Conservation (phyloP, 257 asterid species). For the Solanum sparsipilum region DNA sequence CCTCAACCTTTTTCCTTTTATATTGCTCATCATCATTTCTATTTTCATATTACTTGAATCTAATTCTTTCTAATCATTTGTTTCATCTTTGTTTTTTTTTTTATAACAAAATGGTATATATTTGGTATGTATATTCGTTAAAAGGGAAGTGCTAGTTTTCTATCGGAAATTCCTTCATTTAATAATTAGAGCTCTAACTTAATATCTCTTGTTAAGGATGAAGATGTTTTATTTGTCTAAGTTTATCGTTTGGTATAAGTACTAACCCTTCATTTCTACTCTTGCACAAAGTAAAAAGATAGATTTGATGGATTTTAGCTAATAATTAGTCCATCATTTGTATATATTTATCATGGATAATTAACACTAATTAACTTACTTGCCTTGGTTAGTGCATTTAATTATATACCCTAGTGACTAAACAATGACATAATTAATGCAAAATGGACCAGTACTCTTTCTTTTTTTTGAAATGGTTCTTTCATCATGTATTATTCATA, state of each 20-base stretch:
- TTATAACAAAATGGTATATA: neutral
- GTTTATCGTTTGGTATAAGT: neutral
- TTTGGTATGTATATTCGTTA: neutral
- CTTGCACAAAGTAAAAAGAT: neutral
- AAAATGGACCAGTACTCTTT: neutral
- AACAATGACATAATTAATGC: neutral
- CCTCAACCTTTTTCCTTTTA: neutral
- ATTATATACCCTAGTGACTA: neutral
- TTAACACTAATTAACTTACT: neutral
- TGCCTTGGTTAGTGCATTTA: neutral
- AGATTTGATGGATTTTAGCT: neutral
- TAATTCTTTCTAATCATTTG: neutral
- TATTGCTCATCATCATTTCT: neutral
- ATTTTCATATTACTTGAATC: neutral
- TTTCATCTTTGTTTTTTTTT: neutral
- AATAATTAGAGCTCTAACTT: neutral
- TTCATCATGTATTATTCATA: no score
- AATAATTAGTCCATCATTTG: neutral
- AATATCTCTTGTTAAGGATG: rapidly evolving
- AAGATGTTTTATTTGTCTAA: rapidly evolving
- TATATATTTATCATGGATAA: neutral
- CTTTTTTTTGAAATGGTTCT: no score
- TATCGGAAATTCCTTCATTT: neutral
- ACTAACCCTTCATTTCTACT: neutral
- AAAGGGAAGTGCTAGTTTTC: neutral